Evolutionary conservation across 768 basidiomycete genomes (phyloP), one percentile per base, ranked within the genome.

Genomic region (Naganishia kalamii): DNA sequence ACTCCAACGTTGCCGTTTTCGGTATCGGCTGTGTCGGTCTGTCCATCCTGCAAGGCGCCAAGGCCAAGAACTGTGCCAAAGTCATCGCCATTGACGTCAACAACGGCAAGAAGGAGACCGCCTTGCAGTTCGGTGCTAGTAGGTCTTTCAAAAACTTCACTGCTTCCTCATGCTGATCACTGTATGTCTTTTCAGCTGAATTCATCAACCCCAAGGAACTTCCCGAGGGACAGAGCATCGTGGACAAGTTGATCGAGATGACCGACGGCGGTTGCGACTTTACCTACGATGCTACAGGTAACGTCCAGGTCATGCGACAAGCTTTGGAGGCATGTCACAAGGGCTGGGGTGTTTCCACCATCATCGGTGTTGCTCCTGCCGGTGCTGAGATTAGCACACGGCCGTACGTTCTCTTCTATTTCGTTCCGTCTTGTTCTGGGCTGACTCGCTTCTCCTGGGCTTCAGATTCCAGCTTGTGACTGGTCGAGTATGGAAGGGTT

Each of bases 281-380:
- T 77, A 98, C 96, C 13, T 99, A 93, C 73, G 96, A 99, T 74
- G 89, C 88, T 71, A 99, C 96, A 11, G 96, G 96, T 23, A 97
- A 96, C 75, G 85, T 85, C 49, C 81, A 91, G 30, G 92, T 94
- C 68, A 97, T 96, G 93, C 86, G 93, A 67, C 82, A 87, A 52
- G 96, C 96, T 27, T 85, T 99, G 50, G 96, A 99, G 80, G 89
- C 92, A n/a, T 97, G 92, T 79, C 96, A 99, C 80, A 98, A 98
- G 77, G 96, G 96, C 15, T 99, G 96, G 96, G 96, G 96, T 71
- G 87, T 97, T 46, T 90, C 87, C 64, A 97, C 90, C 63, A 77
- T 99, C 70, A 97, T 99, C 66, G 94, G 94, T 66, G 96, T 99
- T 44, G 96, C 96, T 3, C 92, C 92, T 25, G 92, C 96, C 21